Percentiles rank a stretch among this genome's conserved stretches.
phyloP scores from a whole-genome alignment of 441 rosid species.

The Flueggea neowawraea region DNA sequence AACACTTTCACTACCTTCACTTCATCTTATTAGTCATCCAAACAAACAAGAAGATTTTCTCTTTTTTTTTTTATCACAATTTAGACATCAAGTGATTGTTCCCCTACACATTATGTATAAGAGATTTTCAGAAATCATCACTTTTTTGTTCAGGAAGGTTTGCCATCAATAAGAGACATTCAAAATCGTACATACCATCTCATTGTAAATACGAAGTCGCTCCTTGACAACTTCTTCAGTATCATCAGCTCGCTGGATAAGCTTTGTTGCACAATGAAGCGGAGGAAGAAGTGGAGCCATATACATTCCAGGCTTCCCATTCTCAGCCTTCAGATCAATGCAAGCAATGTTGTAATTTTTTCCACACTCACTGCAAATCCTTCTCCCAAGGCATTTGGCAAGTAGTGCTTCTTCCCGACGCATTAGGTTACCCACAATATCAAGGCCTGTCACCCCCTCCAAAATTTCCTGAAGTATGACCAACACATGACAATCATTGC shows the following conservation, averaged over 20 bases:
- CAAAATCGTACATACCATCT: constrained; percentile 40
- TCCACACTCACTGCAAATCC: constrained; percentile 90
- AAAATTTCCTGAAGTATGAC: constrained; percentile 64
- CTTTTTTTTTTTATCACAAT: too few relatives aligned
- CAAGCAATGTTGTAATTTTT: constrained; percentile 83
- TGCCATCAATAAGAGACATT: background rate
- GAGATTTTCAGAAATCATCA: too few relatives aligned
- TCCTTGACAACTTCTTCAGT: constrained; percentile 89
- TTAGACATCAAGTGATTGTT: too few relatives aligned
- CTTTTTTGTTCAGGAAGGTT: too few relatives aligned
- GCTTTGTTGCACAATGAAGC: constrained; percentile 72
- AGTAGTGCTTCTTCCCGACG: constrained; percentile 84
- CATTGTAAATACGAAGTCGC: constrained; percentile 72
- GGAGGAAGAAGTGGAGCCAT: constrained; percentile 99
- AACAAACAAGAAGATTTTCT: too few relatives aligned
- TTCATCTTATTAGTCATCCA: too few relatives aligned
- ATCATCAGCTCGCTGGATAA: constrained; percentile 83
- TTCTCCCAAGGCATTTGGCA: constrained; percentile 93
- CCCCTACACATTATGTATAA: too few relatives aligned
- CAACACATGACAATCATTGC: constrained; percentile 4
- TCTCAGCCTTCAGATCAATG: constrained; percentile 80
- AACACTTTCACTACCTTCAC: too few relatives aligned
- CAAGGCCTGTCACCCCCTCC: constrained; percentile 82
- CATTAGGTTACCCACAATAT: constrained; percentile 82
- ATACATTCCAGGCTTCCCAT: constrained; percentile 72